Evolutionary conservation across 2,329 filamentous ascomycete genomes (phyloP).

Genomic region (Sarocladium kiliense): DNA sequence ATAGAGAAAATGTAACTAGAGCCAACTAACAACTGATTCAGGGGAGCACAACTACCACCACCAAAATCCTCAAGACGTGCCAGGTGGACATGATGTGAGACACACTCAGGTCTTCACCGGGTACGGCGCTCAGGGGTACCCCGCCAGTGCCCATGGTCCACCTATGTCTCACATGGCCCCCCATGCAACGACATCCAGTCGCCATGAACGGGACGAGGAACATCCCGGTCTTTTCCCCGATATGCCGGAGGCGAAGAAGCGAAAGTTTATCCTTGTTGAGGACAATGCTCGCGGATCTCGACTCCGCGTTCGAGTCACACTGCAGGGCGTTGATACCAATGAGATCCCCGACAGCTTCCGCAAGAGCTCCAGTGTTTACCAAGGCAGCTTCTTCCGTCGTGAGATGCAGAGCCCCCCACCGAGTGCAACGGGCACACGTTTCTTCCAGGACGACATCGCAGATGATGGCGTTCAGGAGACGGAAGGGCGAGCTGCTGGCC

Average conservation of each 20-base stretch:
- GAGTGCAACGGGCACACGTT: slow-evolving; percentile 66
- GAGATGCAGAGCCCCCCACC: slow-evolving; percentile 87
- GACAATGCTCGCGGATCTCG: slow-evolving; percentile 76
- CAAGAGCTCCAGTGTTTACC: slow-evolving; percentile 83
- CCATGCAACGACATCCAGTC: slow-evolving; percentile 23
- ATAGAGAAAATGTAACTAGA: too few relatives aligned
- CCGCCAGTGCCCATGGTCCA: slow-evolving; percentile 41
- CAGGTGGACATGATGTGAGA: slow-evolving; percentile 60
- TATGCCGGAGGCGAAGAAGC: slow-evolving; percentile 81
- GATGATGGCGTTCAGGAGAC: slow-evolving; percentile 50
- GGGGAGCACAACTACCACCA: slow-evolving; percentile 52
- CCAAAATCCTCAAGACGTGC: slow-evolving; percentile 51
- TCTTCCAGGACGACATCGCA: slow-evolving; percentile 63
- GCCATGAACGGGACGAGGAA: slow-evolving; percentile 42
- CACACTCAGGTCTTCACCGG: slow-evolving; percentile 69
- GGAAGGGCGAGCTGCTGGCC: slow-evolving; percentile 39
- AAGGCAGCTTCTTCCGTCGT: slow-evolving; percentile 84
- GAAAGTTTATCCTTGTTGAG: slow-evolving; percentile 95
- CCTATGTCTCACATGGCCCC: slow-evolving; percentile 59
- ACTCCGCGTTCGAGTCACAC: slow-evolving; percentile 82
- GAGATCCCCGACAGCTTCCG: slow-evolving; percentile 96
- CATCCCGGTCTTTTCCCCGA: slow-evolving; percentile 76
- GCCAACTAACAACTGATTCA: slow-evolving; percentile 5
- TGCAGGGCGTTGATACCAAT: slow-evolving; percentile 90
- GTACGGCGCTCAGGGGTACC: slow-evolving; percentile 58